Base-by-base conservation (phyloP, 2,329 filamentous ascomycete genomes). In the Aureobasidium namibiae region DNA sequence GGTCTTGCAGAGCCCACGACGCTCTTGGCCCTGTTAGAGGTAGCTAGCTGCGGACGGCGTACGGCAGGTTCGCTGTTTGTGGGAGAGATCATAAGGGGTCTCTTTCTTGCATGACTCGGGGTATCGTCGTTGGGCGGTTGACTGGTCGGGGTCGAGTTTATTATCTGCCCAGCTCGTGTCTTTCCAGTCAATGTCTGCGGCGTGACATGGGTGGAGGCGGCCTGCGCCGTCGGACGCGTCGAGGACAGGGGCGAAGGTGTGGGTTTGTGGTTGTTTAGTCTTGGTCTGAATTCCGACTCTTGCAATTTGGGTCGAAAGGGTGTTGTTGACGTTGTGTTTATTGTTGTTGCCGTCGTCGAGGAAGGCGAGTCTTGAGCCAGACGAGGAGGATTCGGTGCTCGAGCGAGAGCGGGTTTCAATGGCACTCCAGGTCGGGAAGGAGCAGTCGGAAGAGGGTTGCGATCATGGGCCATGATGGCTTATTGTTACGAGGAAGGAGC, bases 141-240 rank as follows among this genome's bases (percentile, higher is more conserved):
- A 4, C 41, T 4, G 10, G 53, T 46, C 16, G 53, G 53, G 1
- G 41, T 45, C 16, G 53, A 42, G 31, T 31, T 36, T 74, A 70
- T 87, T 90, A 69, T 89, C 85, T 60, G 85, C 82, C 65, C 39
- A 14, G 52, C 39, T 56, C 90, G 85, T 65, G 78, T 85, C 70
- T 84, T 89, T 62, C 91, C 82, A 50, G 84, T 78, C 9, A 87
- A 87, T 9, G 90, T 90, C 64, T 91, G 84, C 53, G 90, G 89
- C 3, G 91, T 95, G 69, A 91, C 76, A 70, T 89, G 91, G 70
- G 75, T 81, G 45, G 90, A 74, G 65, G 29, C 46, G 48, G 18
- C 38, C 41, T 59, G 46, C 44, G 34, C 44, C 38, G 39, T 44
- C 36, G 38, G 38, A 23, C 48, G 57, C 31, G 53, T 46, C 13